Evolutionary conservation across 345 rosid species (phyloP), one percentile per base, ranked within the genome.

Genomic region (Euphorbia pulcherrima): DNA sequence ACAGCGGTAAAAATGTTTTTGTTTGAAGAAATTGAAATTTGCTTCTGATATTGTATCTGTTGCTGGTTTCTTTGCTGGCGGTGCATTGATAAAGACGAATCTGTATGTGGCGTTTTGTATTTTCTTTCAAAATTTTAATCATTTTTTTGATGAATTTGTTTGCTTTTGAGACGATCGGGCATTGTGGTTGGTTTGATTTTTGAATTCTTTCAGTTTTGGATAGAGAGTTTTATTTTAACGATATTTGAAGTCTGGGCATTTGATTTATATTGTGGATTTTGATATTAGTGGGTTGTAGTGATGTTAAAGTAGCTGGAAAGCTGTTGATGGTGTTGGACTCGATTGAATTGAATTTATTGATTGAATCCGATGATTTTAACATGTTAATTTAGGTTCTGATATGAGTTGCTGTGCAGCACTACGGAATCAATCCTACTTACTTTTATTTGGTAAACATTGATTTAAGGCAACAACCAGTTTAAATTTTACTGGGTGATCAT

Each of bases 81-180:
- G 52, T 72, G 75, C 76, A 71, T 79, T 65, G 63, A 29, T 71
- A 21, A 54, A 20, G 68, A 50, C 58, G 62, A 64, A 75, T 72
- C 77, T 29, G 63, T 56, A 29, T 54, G 41, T 68, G 74, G 75
- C 58, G 47, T 55, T 57, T 17, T 57, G 16, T 8, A 29, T 28
- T 66, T 58, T 26, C 18, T 50, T 17, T 39, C 29, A 24, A 8
- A 17, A n/a, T 12, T 21, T 29, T 52, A 64, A 75, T 75, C 72
- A 33, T 33, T 67, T 0, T n/a, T 66, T 48, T 69, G 48, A 5
- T 54, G 57, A 30, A 40, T 24, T 47, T 67, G 62, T 51, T 21
- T 61, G 65, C 20, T 26, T 46, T 46, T 46, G 29, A 5, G 67
- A 64, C 29, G 55, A 64, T 46, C 67, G 20, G 46, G 16, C 18